Percentiles rank a stretch among this genome's conserved stretches.
Conservation (phyloP, 2,329 filamentous ascomycete genomes). For the Lachnellula suecica region DNA sequence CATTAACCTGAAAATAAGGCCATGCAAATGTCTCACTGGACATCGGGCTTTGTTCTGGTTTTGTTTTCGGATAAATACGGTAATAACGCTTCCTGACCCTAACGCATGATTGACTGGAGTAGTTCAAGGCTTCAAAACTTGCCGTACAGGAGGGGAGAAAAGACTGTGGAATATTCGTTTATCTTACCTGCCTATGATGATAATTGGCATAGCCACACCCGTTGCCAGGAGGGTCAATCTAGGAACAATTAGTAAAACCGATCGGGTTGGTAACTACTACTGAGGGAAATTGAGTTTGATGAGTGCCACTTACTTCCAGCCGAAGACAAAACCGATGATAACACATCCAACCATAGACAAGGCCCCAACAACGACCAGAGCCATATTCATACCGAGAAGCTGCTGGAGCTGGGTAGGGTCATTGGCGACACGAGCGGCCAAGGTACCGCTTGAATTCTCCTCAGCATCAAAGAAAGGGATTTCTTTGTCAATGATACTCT, state of each 20-base stretch:
- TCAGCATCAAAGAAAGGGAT: slow-evolving; percentile 43
- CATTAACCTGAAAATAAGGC: no score
- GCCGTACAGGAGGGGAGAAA: no score
- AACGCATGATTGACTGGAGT: no score
- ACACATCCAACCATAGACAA: slow-evolving; percentile 66
- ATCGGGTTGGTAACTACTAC: no score
- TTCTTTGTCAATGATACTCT: slow-evolving; percentile 42
- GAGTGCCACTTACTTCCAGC: slow-evolving; percentile 58
- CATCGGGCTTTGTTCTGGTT: no score
- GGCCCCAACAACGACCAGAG: slow-evolving; percentile 59
- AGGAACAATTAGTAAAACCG: background rate
- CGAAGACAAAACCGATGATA: slow-evolving; percentile 67
- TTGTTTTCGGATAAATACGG: no score
- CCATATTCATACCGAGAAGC: slow-evolving; percentile 46
- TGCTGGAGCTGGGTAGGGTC: slow-evolving; percentile 51
- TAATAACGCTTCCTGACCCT: no score
- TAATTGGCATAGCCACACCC: slow-evolving; percentile 55
- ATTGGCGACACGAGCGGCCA: slow-evolving; percentile 46
- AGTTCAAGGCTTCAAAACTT: no score
- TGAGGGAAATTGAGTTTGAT: background rate
- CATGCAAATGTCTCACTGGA: no score
- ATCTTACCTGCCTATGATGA: slow-evolving; percentile 45
- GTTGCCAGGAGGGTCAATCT: slow-evolving; percentile 62
- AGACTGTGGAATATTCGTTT: no score
- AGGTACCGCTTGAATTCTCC: slow-evolving; percentile 46